Evolutionary conservation across 305 asterid species (phyloP).

Genomic region (Salvia sclarea): DNA sequence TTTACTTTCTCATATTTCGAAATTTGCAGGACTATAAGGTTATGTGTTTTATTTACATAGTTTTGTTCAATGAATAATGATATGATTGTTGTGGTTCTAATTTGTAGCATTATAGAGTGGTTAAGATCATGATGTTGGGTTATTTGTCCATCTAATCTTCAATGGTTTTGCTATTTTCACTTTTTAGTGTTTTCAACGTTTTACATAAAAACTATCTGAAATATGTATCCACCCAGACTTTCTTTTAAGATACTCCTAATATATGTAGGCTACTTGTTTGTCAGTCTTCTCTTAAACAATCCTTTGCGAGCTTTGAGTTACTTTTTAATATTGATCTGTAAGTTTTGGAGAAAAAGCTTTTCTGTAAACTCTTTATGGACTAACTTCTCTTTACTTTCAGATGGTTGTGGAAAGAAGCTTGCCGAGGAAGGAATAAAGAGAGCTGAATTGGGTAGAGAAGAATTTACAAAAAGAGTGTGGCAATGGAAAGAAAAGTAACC

Average conservation of each 20-base stretch:
- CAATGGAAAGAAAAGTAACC: conserved; percentile 96
- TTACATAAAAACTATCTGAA: background rate
- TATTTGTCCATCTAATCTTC: background rate
- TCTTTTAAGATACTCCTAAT: background rate
- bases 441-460: conserved; percentile 90
- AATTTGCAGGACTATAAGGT: conserved; percentile 7
- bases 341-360: conserved; percentile 18
- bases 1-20: conserved; percentile 17
- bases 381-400: conserved; percentile 50
- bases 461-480: conserved; percentile 89
- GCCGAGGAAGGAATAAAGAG: conserved; percentile 88
- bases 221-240: background rate
- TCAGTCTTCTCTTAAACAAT: conserved; percentile 6
- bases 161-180: background rate
- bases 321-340: conserved; percentile 23
- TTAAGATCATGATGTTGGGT: background rate
- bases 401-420: conserved; percentile 98
- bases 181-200: background rate
- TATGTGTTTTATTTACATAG: background rate
- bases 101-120: conserved; percentile 12
- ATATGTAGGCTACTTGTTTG: conserved; percentile 8
- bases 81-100: conserved; percentile 5
- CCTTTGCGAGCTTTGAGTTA: conserved; percentile 17
- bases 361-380: conserved; percentile 26
- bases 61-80: conserved; percentile 15